Conservation (phyloP, 805 yeast genomes). For the Ogataea chonburiensis region DNA sequence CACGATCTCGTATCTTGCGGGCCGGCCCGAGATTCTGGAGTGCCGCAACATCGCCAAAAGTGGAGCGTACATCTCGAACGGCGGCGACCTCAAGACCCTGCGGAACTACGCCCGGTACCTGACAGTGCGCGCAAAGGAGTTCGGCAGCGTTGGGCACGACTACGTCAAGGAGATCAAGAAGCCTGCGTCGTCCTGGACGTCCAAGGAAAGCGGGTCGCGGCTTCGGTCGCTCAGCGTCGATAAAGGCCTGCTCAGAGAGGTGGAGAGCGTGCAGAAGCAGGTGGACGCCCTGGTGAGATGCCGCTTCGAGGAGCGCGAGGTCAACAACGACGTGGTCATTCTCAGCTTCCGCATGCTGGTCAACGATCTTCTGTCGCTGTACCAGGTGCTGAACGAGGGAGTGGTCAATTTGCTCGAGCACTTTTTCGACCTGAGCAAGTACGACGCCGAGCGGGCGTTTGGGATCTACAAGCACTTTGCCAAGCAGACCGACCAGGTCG, state of each 20-base stretch:
- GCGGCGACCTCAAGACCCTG: conserved; percentile 54
- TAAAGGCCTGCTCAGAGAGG: conserved; percentile 79
- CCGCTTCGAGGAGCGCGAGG: conserved; percentile 73
- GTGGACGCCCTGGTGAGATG: conserved; percentile 73
- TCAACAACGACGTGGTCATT: conserved; percentile 78
- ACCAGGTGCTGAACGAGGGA: conserved; percentile 92
- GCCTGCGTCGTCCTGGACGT: conserved; percentile 32
- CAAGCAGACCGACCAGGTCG: conserved; percentile 81
- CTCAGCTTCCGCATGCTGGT: conserved; percentile 86
- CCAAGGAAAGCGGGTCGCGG: conserved; percentile 52
- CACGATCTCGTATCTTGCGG: conserved; percentile 66
- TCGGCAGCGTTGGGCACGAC: conserved; percentile 60
- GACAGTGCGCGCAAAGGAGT: conserved; percentile 66
- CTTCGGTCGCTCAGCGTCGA: conserved; percentile 65
- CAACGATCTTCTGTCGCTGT: conserved; percentile 82
- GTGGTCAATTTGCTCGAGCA: conserved; percentile 91
- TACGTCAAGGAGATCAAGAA: conserved; percentile 67
- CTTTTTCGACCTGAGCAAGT: conserved; percentile 86
- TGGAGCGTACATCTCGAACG: conserved; percentile 34
- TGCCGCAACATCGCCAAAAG: conserved; percentile 38
- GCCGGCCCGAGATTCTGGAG: conserved; percentile 60
- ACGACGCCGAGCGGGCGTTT: conserved; percentile 84
- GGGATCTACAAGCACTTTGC: conserved; percentile 83
- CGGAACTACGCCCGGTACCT: conserved; percentile 73
- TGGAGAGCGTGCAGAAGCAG: conserved; percentile 81